Evolutionary conservation across 164 flowering plant species (phyloP).

Genomic region (Euptelea pleiosperma): DNA sequence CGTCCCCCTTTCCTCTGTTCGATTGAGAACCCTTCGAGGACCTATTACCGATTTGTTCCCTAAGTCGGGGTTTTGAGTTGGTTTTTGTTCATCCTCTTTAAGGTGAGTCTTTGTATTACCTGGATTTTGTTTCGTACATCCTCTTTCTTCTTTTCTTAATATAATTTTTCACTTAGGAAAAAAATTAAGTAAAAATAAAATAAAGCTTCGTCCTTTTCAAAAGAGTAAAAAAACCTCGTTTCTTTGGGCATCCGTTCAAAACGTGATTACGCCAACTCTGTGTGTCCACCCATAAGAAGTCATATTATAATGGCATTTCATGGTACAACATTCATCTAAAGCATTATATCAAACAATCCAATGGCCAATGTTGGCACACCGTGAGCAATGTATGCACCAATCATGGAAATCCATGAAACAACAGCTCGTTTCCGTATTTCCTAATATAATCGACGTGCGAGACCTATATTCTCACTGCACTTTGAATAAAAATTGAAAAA

Average conservation of each 20-base stretch:
- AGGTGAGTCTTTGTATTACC: too few relatives aligned
- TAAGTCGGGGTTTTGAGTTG: too few relatives aligned
- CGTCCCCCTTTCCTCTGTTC: too few relatives aligned
- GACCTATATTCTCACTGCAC: slow-evolving; percentile 24
- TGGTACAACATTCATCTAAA: slow-evolving; percentile 33
- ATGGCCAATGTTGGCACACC: slow-evolving; percentile 28
- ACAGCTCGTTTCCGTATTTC: slow-evolving; percentile 40
- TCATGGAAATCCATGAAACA: slow-evolving; percentile 43
- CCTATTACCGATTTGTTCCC: too few relatives aligned
- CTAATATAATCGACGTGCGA: slow-evolving; percentile 28
- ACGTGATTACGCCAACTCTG: slow-evolving; percentile 32
- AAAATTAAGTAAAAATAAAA: too few relatives aligned
- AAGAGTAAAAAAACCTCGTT: slow-evolving; percentile 35
- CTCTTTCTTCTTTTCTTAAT: too few relatives aligned
- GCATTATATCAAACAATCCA: slow-evolving; percentile 35
- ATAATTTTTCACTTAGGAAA: too few relatives aligned
- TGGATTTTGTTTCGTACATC: too few relatives aligned
- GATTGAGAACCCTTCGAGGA: too few relatives aligned
- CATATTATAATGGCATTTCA: slow-evolving; percentile 40
- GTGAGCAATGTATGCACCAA: slow-evolving; percentile 29
- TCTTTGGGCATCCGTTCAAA: slow-evolving; percentile 37
- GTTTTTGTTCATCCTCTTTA: too few relatives aligned
- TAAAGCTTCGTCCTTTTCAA: too few relatives aligned
- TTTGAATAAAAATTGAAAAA: slow-evolving; percentile 40
- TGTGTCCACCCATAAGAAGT: slow-evolving; percentile 29